Evolutionary conservation across 2,329 filamentous ascomycete genomes (phyloP), one percentile per base, ranked within the genome.

Genomic region (Cryphonectria nitschkei): DNA sequence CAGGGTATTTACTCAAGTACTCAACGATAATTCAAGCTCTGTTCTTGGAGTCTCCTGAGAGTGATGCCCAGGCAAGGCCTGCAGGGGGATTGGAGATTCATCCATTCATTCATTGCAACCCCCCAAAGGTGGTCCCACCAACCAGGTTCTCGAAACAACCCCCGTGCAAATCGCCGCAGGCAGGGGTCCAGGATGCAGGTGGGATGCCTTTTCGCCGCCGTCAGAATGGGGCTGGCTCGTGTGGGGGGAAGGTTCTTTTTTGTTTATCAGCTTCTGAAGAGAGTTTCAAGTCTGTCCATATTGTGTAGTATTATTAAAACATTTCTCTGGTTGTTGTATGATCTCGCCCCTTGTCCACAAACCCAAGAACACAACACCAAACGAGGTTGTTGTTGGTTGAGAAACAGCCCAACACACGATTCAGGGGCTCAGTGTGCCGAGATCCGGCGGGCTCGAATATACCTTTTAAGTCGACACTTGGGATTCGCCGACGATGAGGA

Each of bases 121-220:
- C 32, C 29, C 46, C 19, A 50, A 32, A 52, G n/a, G 26, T 61
- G 46, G 56, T 52, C 67, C 67, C 56, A 68, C 67, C 67, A 68
- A 68, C 67, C 67, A 68, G 56, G 56, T n/a, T 52, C 43, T 41
- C 56, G 16, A 68, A 29, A 39, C 56, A 46, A 62, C 11, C 67
- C 56, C 41, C 67, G 60, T 63, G 67, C 43, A 41, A 41, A 34
- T 29, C 58, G 39, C 22, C 32, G 58, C 50, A 1, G 46, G 29
- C 65, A 67, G 50, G 65, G 65, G 34, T 68, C 29, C 41, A 13
- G 34, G 43, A 29, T 39, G 39, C 16, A 19, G 29, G 56, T 67
- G 54, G 65, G 43, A 67, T 50, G 26, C 66, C 52, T 62, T 62
- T 62, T 68, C 43, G 66, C 66, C 66, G 39, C 41, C 32, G 37